Percentiles rank a stretch among this genome's conserved stretches.
Conservation (phyloP, 495 filamentous ascomycete species). For the Peziza echinospora region DNA sequence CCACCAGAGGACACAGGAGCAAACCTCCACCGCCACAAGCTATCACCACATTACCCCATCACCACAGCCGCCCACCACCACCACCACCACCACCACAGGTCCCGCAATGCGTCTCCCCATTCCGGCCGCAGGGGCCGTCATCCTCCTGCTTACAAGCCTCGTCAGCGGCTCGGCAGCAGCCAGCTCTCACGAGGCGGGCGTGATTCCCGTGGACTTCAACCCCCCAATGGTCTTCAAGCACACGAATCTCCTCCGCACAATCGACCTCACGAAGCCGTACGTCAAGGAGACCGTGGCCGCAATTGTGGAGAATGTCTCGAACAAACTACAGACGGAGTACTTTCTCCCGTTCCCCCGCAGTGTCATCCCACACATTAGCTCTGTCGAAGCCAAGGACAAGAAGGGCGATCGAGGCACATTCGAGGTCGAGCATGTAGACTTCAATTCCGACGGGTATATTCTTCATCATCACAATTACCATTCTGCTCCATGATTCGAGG, state of each 20-base stretch:
- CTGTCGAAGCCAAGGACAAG: slow-evolving; percentile 76
- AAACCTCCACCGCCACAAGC: too few species aligned
- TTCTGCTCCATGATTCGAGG: too few species aligned
- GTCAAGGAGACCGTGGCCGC: slow-evolving; percentile 79
- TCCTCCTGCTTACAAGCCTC: slow-evolving; percentile 2
- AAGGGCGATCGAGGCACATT: slow-evolving; percentile 51
- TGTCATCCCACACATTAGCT: slow-evolving; percentile 53
- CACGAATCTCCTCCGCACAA: slow-evolving; percentile 66
- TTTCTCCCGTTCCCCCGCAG: slow-evolving; percentile 63
- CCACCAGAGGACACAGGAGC: too few species aligned
- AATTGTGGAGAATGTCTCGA: slow-evolving; percentile 65
- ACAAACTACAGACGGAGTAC: slow-evolving; percentile 61
- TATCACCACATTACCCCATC: neutral
- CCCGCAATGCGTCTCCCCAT: neutral
- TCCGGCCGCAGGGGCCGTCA: slow-evolving; percentile 1
- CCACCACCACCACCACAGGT: neutral
- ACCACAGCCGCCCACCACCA: neutral
- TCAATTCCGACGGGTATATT: too few species aligned
- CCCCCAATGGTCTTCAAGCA: slow-evolving; percentile 83
- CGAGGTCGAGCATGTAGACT: slow-evolving; percentile 41
- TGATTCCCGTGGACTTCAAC: slow-evolving; percentile 51
- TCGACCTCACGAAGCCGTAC: slow-evolving; percentile 83
- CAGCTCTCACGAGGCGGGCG: slow-evolving; percentile 6
- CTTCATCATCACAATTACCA: too few species aligned
- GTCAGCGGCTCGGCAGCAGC: slow-evolving; percentile 8